Evolutionary conservation across 1,284 basidiomycete species (phyloP), one percentile per base, ranked within the genome.

Genomic region (Sutorius eximius): DNA sequence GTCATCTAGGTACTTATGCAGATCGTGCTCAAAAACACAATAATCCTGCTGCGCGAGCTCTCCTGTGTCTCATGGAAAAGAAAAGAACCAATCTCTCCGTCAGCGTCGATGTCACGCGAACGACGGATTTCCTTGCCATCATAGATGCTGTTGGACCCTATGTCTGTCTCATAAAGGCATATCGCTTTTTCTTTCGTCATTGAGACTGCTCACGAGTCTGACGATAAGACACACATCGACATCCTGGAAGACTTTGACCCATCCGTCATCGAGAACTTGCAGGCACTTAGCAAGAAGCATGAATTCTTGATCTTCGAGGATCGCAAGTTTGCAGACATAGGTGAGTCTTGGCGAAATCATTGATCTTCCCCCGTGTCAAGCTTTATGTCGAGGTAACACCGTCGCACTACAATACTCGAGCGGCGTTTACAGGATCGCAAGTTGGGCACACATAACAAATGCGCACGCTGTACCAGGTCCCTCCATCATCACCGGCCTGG

Each of bases 291-390:
- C 67, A 69, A 75, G 46, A 88, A 91, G 71, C 87, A 97, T 63
- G 93, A 98, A 67, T 99, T 99, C 74, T 73, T 98, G 54, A 96
- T 98, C 68, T 99, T 99, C 63, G 96, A 99, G 75, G 97, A 99
- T 76, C 82, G 97, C 62, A 99, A 99, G 74, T 99, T 99, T 68
- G 97, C 97, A 22, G 97, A 99, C 74, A 99, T 99, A 59, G 96
- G 95, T 94, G 63, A 59, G 52, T 27, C 24, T 9, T 11, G 32
- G n/a, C 12, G 34, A 38, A 43, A 22, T 38, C 18, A 33, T 10
- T 8, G 12, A 32, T 45, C n/a, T n/a, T 36, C 37, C 10, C 46
- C n/a, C 4, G 34, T 20, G 27, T 45, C 63, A 47, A 46, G 11
- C 12, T 46, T 43, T 22, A 33, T 30, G 6, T 49, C 49, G 45